A percentile compares a stretch with the other conserved stretches of the same genome.
These are phyloP conservation scores for Wickerhamomyces pijperi DNA, from an alignment of 805 yeast species.

Conservation along the genomic window DNA sequence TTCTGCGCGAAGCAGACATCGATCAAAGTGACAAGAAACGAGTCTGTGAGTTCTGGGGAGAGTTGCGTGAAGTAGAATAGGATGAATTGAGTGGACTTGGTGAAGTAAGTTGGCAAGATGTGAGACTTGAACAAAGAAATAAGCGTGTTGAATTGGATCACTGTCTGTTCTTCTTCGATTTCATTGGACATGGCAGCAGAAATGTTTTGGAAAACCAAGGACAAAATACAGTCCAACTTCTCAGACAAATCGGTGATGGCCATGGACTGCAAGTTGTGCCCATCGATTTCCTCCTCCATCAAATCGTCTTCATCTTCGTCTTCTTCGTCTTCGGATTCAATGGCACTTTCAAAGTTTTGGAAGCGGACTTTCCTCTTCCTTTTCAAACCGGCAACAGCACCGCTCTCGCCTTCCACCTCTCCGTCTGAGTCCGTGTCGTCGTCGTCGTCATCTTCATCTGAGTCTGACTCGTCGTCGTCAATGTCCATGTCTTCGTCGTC, in stretches of 20 bases:
- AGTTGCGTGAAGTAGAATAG: constrained; percentile 74
- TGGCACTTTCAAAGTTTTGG: constrained; percentile 14
- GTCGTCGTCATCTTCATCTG: constrained; percentile 17
- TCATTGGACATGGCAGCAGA: constrained; percentile 8
- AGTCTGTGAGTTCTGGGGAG: constrained; percentile 74
- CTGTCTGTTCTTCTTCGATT: constrained; percentile 42
- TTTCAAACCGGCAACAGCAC: constrained; percentile 10
- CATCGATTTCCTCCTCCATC: constrained; percentile 29
- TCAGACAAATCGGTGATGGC: constrained; percentile 40
- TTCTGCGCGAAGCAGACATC: constrained; percentile 69
- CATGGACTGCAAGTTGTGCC: constrained; percentile 20
- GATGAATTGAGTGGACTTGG: constrained; percentile 78
- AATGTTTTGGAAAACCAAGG: constrained; percentile 42
- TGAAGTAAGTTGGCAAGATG: constrained; percentile 83
- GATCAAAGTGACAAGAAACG: constrained; percentile 68
- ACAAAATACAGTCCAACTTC: constrained; percentile 65
- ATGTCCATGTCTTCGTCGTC: constrained; percentile 21
- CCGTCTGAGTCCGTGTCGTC: constrained; percentile 18
- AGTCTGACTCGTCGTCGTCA: constrained; percentile 22
- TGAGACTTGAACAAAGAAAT: constrained; percentile 71
- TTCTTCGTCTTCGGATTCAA: constrained; percentile 15
- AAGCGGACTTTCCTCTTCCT: constrained; percentile 11
- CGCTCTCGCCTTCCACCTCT: constrained; percentile 7
- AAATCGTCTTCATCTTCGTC: constrained; percentile 37
- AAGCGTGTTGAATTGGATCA: constrained; percentile 59